These are phyloP conservation scores for Lasiodiplodia sp. DNA, from an alignment of 2,329 filamentous ascomycete genomes.

Conservation along the genomic window DNA sequence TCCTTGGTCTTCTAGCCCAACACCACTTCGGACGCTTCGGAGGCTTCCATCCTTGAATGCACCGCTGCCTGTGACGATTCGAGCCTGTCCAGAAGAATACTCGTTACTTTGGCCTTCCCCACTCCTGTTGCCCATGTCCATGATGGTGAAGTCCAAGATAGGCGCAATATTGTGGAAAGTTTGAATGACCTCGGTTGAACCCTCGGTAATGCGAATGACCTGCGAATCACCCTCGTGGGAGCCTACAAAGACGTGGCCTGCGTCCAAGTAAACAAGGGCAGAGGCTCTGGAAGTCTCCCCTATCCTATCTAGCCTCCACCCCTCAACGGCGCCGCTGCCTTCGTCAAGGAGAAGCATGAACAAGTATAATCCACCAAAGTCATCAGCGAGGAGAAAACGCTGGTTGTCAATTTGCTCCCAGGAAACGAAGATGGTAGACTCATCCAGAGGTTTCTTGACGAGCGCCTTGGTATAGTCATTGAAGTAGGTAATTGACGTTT, in stretches of 20 bases:
- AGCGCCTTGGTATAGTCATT: slow-evolving; percentile 76
- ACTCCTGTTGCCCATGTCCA: slow-evolving; percentile 91
- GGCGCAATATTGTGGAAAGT: slow-evolving; percentile 85
- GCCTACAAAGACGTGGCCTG: slow-evolving; percentile 80
- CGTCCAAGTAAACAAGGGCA: slow-evolving; percentile 77
- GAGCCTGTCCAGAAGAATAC: slow-evolving; percentile 92
- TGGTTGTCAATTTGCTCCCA: slow-evolving; percentile 87
- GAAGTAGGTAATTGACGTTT: slow-evolving; percentile 82
- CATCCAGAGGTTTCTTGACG: slow-evolving; percentile 69
- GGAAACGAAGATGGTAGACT: slow-evolving; percentile 86
- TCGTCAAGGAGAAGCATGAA: slow-evolving; percentile 75
- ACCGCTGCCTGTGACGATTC: slow-evolving; percentile 91
- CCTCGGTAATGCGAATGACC: slow-evolving; percentile 69
- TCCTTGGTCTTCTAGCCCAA: slow-evolving; percentile 87
- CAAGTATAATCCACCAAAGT: slow-evolving; percentile 87
- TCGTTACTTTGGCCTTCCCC: slow-evolving; percentile 82
- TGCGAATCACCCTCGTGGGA: slow-evolving; percentile 95
- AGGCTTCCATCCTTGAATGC: slow-evolving; percentile 88
- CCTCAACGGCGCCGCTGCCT: slow-evolving; percentile 68
- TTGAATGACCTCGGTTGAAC: slow-evolving; percentile 73
- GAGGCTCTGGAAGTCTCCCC: slow-evolving; percentile 77
- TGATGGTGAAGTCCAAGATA: slow-evolving; percentile 90
- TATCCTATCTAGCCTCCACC: slow-evolving; percentile 74
- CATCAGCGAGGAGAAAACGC: slow-evolving; percentile 87
- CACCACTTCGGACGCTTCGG: slow-evolving; percentile 89